Base-by-base conservation (phyloP, 768 basidiomycete genomes). In the Mycena albidolilacea region DNA sequence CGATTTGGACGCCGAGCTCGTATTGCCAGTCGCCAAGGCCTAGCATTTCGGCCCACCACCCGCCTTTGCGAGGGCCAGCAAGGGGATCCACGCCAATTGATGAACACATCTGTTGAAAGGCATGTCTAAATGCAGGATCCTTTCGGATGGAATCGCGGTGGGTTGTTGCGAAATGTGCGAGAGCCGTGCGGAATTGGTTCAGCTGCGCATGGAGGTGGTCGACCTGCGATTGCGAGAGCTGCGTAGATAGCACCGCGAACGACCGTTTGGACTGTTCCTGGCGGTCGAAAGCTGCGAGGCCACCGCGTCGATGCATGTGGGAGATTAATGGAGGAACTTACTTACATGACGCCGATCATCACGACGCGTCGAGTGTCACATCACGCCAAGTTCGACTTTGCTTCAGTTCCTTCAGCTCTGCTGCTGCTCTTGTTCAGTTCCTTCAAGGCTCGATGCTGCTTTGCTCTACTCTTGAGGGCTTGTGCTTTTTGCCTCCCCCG, bases 51-150 rank as follows among this genome's bases (percentile, higher is more conserved):
- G 93, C 92, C 95, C 96, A 98, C 91, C 95, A 95, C 2, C 96
- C 95, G 46, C 94, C 95, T 77, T 91, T 91, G 52, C 93, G 85
- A 0, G 95, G 93, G 0, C 95, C 96, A 2, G 95, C 93, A 23
- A 98, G 89, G 2, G 97, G 97, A 80, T 99, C 98, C 30, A 99
- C 96, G 41, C 96, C 96, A 68, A 99, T 95, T 17, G 93, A 92
- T 2, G 93, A 89, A 80, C 98, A 99, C 96, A 99, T 98, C 70
- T 95, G 93, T 76, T 97, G 95, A 83, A 99, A 99, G 21, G 91
- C 93, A 86, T 93, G 93, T 5, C 98, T 89, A 81, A 99, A 97
- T 4, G 89, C 87, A 1, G 97, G 96, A 76, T 97, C 94, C 63
- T 86, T 86, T 69, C 90, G 90, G 79, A 99, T 98, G 69, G 93